These are phyloP conservation scores for Atractiella rhizophila DNA, from an alignment of 768 basidiomycete genomes.

Conservation along the genomic window DNA sequence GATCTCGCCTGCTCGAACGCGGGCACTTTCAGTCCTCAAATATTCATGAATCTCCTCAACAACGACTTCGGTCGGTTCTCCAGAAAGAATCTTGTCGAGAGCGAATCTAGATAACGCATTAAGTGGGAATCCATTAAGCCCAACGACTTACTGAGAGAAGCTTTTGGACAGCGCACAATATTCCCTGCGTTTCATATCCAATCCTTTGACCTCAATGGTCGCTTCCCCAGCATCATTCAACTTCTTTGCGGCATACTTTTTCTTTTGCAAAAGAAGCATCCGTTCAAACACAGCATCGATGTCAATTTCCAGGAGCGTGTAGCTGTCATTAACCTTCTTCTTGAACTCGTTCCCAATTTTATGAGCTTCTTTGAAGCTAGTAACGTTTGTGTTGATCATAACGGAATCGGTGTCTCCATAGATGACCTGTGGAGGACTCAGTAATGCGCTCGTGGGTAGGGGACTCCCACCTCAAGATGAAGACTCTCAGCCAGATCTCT, in stretches of 20 bases:
- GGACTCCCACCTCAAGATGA: conserved; percentile 53
- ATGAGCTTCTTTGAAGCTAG: conserved; percentile 61
- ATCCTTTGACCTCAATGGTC: conserved; percentile 71
- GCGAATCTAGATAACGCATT: conserved; percentile 36
- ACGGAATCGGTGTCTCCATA: conserved; percentile 99
- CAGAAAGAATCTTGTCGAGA: conserved; percentile 68
- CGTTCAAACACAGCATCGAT: conserved; percentile 82
- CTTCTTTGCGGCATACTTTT: conserved; percentile 95
- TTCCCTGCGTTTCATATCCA: conserved; percentile 97
- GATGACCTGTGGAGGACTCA: conserved; percentile 41
- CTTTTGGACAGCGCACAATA: conserved; percentile 76
- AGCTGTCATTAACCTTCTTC: conserved; percentile 83
- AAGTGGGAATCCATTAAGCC: not conserved
- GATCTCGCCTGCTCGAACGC: conserved; percentile 48
- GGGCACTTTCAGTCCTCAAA: conserved; percentile 44
- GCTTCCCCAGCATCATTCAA: conserved; percentile 52
- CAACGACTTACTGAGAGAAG: conserved; percentile 51
- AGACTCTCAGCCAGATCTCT: conserved; percentile 74
- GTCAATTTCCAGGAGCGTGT: conserved; percentile 87
- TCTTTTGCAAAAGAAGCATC: conserved; percentile 79
- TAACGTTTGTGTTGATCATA: conserved; percentile 87
- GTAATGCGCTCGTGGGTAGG: not conserved
- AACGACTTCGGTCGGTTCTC: conserved; percentile 65
- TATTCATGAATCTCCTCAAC: conserved; percentile 85
- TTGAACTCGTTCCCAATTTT: conserved; percentile 82